A percentile compares a stretch with the other conserved stretches of the same genome.
Evolutionary conservation across 78 protist species (phyloP).

Genomic region (Dictyostelium citrinum): DNA sequence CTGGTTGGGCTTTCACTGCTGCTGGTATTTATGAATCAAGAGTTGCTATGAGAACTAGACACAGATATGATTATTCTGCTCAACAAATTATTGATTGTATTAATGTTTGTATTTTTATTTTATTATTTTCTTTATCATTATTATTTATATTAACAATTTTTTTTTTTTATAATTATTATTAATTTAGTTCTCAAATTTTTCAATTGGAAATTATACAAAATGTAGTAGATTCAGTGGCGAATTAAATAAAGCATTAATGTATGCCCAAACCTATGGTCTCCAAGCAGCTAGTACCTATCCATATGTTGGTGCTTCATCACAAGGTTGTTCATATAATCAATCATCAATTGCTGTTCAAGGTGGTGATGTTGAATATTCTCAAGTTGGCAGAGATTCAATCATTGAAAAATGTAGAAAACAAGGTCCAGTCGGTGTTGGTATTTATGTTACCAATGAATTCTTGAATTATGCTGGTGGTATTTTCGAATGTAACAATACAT

Average conservation of each 20-base stretch:
- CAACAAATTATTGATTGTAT: conserved; percentile 65
- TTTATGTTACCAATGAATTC: conserved; percentile 19
- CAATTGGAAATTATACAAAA: background rate
- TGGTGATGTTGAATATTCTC: conserved; percentile 39
- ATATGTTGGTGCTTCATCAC: conserved; percentile 18
- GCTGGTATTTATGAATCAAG: conserved; percentile 44
- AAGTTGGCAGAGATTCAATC: conserved; percentile 24
- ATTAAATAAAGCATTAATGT: conserved; percentile 40
- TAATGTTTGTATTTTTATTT: background rate
- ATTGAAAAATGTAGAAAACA: conserved; percentile 12
- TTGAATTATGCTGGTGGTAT: conserved; percentile 44
- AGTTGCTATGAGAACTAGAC: conserved; percentile 37
- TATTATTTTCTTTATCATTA: too few relatives aligned
- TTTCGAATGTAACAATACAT: conserved; percentile 13
- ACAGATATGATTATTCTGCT: conserved; percentile 7
- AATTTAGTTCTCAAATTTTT: background rate
- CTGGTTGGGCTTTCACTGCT: conserved; percentile 61
- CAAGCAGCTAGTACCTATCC: conserved; percentile 15
- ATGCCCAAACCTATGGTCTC: conserved; percentile 18
- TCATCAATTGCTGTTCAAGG: conserved; percentile 8
- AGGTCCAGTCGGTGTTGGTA: conserved; percentile 76
- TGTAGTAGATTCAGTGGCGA: conserved; percentile 1
- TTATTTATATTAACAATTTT: background rate
- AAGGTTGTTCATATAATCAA: background rate
- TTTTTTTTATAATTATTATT: background rate